Evolutionary conservation across 768 basidiomycete genomes (phyloP), one percentile per base, ranked within the genome.

Genomic region (Boletus pseudopeckii): DNA sequence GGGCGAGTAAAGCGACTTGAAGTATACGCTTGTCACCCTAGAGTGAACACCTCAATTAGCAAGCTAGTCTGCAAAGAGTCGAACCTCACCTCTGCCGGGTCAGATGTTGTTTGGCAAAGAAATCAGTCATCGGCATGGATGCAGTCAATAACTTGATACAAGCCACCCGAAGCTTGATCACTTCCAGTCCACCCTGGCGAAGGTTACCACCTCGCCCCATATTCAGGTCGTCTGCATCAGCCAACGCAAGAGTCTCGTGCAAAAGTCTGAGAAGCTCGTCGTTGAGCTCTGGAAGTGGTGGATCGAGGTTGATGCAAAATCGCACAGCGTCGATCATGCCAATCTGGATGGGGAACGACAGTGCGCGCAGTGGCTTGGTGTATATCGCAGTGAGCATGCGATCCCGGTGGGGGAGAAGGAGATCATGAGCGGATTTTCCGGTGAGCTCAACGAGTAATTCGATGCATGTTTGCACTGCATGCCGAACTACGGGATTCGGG

Each of bases 271-370:
- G 76, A 44, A 98, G 82, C 68, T 98, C 94, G 41, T 98, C 96
- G 58, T 92, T 92, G 38, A 94, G 76, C 60, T 97, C 94, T 2
- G 93, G 85, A 24, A 98, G 79, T 1, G 92, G 90, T 10, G 97
- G 95, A 26, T 90, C 82, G 33, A 98, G 75, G 53, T 83, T 88
- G 56, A 99, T 83, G 67, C 92, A 92, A 68, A 94, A 99, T 10
- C 95, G 89, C 55, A 98, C 85, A 17, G 93, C 93, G 63, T 98
- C 97, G 54, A 98, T 93, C 81, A 98, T 94, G 30, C 95, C 97
- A 53, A 98, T 97, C 69, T 98, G 97, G 63, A 92, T 92, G 15
- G 88, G 80, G 68, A 98, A 95, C 2, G 94, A 94, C 24, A 99
- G 79, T 0, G 97, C 97, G 48, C 97, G 80, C 18, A 99, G 80